Evolutionary conservation across 2,329 filamentous ascomycete species (phyloP).

Genomic region (Colletotrichum camelliae): DNA sequence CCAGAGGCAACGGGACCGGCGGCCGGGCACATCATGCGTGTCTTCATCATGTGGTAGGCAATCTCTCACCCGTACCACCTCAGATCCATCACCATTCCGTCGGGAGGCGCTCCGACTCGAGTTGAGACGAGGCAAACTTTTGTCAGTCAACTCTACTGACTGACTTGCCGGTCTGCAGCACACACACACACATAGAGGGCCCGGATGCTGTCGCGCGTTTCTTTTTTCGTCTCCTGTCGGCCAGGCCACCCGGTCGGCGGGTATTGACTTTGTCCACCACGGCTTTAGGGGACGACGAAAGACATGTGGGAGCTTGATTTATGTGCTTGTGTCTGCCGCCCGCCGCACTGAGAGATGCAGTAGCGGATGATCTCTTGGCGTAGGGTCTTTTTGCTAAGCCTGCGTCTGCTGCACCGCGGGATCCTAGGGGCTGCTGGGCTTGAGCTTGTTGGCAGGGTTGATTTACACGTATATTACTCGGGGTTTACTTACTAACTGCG

Average conservation of each 20-base stretch:
- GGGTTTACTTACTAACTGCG: neutral
- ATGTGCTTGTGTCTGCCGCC: neutral
- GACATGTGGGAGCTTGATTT: neutral
- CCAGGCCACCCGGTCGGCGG: neutral
- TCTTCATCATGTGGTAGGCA: neutral
- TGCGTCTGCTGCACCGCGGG: neutral
- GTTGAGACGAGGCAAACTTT: constrained; percentile 1
- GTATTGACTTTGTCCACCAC: neutral
- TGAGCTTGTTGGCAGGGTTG: neutral
- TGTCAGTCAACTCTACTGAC: neutral
- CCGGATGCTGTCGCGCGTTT: neutral
- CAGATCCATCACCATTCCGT: neutral
- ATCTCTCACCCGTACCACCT: neutral
- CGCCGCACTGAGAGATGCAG: constrained; percentile 7
- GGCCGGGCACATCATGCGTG: constrained; percentile 1
- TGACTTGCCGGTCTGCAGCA: neutral
- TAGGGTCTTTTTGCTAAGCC: neutral
- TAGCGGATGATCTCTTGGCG: constrained; percentile 15
- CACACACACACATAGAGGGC: neutral
- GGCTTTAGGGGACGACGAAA: neutral
- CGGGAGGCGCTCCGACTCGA: neutral
- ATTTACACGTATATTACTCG: neutral
- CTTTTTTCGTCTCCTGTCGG: neutral
- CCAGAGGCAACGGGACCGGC: neutral
- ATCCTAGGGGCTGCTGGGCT: neutral